Evolutionary conservation across 108 stramenopile species (phyloP).

Genomic region (Skeletonema tropicum): DNA sequence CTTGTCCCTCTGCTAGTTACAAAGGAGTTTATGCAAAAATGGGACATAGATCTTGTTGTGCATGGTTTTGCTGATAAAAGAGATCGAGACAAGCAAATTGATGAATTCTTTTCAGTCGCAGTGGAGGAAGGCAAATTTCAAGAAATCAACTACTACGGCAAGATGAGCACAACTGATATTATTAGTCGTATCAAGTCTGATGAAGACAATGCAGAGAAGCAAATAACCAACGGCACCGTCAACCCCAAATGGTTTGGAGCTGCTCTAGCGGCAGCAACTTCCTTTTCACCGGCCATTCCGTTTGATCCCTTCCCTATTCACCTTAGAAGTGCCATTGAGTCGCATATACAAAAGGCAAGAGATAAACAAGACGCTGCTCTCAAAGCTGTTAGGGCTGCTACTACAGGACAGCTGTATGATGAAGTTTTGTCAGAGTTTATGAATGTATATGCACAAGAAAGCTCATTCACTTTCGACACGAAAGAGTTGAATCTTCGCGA

Average conservation of each 20-base stretch:
- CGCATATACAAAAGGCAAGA: conserved; percentile 58
- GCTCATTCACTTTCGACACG: conserved; percentile 42
- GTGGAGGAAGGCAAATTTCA: conserved; percentile 57
- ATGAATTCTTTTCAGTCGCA: conserved; percentile 59
- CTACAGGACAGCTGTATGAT: conserved; percentile 15
- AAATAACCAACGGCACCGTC: background rate
- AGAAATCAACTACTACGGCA: conserved; percentile 59
- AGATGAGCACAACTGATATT: conserved; percentile 69
- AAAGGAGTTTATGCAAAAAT: conserved; percentile 64
- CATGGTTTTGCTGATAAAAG: conserved; percentile 72
- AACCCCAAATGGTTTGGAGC: conserved; percentile 71
- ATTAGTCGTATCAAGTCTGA: conserved; percentile 43
- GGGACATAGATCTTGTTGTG: conserved; percentile 74
- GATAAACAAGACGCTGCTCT: conserved; percentile 44
- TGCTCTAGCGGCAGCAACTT: conserved; percentile 47
- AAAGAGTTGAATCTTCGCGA: conserved; percentile 25
- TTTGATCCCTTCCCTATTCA: conserved; percentile 58
- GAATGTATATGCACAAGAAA: conserved; percentile 18
- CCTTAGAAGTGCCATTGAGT: conserved; percentile 55
- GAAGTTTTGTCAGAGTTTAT: conserved; percentile 14
- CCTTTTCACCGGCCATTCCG: conserved; percentile 48
- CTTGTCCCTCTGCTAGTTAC: conserved; percentile 73
- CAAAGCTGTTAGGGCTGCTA: conserved; percentile 47
- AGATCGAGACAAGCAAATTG: conserved; percentile 59
- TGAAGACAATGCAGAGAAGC: background rate